A percentile compares a stretch with the other conserved stretches of the same genome.
Conservation (phyloP, 306 rosid genomes). For the Mimosa bimucronata region DNA sequence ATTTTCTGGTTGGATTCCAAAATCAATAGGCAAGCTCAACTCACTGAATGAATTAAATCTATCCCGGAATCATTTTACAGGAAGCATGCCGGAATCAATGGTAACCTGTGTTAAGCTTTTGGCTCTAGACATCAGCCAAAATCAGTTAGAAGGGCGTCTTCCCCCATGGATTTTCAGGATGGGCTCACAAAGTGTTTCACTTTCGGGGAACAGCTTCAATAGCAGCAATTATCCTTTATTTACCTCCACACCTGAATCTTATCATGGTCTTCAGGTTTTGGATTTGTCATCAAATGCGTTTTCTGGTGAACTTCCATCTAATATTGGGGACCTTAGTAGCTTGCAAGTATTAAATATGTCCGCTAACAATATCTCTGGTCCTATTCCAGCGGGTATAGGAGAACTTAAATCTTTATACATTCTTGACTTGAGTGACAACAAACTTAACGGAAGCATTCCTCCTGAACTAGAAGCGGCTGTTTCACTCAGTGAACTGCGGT, state of each 20-base stretch:
- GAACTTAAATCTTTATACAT: slow-evolving; percentile 61
- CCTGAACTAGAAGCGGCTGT: slow-evolving; percentile 66
- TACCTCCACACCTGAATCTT: slow-evolving; percentile 44
- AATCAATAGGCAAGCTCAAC: slow-evolving; percentile 72
- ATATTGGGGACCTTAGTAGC: slow-evolving; percentile 62
- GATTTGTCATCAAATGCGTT: slow-evolving; percentile 80
- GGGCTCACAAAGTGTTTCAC: slow-evolving; percentile 38
- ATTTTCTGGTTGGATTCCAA: slow-evolving; percentile 75
- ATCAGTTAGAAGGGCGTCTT: slow-evolving; percentile 61
- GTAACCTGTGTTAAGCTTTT: slow-evolving; percentile 58
- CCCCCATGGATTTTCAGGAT: slow-evolving; percentile 77
- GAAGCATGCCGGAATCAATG: slow-evolving; percentile 74
- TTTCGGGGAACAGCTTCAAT: slow-evolving; percentile 40
- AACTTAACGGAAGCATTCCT: slow-evolving; percentile 83
- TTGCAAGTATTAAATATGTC: slow-evolving; percentile 80
- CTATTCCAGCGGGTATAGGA: slow-evolving; percentile 72
- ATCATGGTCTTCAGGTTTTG: slow-evolving; percentile 67
- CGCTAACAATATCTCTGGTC: slow-evolving; percentile 67
- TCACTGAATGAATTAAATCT: slow-evolving; percentile 59
- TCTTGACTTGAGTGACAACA: slow-evolving; percentile 78
- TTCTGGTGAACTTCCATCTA: slow-evolving; percentile 59
- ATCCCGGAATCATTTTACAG: slow-evolving; percentile 69
- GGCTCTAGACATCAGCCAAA: slow-evolving; percentile 72
- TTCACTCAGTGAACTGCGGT: slow-evolving; percentile 71
- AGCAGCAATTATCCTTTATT: slow-evolving; percentile 39